Percentiles rank a stretch among this genome's conserved stretches.
Evolutionary conservation across 1,284 basidiomycete species (phyloP).

Genomic region (Phaffia rhodozyma): DNA sequence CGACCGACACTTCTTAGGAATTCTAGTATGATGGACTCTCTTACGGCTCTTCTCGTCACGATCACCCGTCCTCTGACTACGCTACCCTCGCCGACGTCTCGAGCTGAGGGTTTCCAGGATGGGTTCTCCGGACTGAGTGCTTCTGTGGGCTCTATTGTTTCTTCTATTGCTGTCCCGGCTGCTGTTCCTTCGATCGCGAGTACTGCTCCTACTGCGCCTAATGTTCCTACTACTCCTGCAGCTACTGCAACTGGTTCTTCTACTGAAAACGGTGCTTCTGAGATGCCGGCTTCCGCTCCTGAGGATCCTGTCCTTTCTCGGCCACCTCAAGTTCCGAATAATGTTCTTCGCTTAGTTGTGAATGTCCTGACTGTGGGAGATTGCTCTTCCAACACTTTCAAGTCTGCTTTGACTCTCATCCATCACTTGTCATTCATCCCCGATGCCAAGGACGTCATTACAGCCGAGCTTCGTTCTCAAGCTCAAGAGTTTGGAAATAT

Average conservation of each 20-base stretch:
- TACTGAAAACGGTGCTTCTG: not conserved
- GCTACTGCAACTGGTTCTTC: conserved; percentile 6
- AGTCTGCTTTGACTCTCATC: conserved; percentile 75
- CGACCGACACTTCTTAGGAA: conserved; percentile 70
- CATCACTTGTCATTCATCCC: conserved; percentile 78
- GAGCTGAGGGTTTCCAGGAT: conserved; percentile 39
- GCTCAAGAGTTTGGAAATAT: conserved; percentile 72
- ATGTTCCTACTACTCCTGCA: conserved; percentile 2
- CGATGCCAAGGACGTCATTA: conserved; percentile 72
- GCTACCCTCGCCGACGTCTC: conserved; percentile 20
- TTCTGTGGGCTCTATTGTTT: not conserved
- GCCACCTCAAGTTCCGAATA: conserved; percentile 68
- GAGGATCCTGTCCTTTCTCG: conserved; percentile 34
- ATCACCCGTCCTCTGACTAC: conserved; percentile 65
- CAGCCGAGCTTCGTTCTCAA: conserved; percentile 67
- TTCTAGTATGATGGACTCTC: conserved; percentile 78
- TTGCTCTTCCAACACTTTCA: conserved; percentile 87
- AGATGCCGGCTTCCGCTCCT: conserved; percentile 1
- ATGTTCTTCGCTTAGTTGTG: conserved; percentile 72
- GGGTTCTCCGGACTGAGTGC: conserved; percentile 14
- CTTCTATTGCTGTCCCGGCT: conserved; percentile 16
- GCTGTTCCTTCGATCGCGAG: conserved; percentile 36
- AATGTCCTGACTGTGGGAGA: conserved; percentile 89
- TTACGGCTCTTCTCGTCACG: conserved; percentile 69
- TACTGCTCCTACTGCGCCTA: conserved; percentile 1